Percentiles rank a stretch among this genome's conserved stretches.
Conservation (phyloP, 495 filamentous ascomycete genomes). For the Penicillium odoratum region DNA sequence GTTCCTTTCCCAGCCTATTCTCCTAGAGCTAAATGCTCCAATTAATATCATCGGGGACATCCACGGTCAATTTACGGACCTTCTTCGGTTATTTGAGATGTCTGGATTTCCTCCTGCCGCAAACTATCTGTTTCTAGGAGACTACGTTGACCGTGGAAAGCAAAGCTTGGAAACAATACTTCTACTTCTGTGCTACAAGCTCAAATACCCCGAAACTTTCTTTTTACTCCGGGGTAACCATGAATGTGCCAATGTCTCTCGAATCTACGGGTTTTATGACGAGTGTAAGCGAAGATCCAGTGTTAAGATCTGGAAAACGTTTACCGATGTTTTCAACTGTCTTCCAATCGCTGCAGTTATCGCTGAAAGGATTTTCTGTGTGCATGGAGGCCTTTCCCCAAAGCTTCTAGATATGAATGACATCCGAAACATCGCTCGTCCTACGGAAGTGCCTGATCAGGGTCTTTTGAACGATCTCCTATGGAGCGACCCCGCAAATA, state of each 20-base stretch:
- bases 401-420: slow-evolving; percentile 95
- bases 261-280: slow-evolving; percentile 99
- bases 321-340: slow-evolving; percentile 96
- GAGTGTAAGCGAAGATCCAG: slow-evolving; percentile 98
- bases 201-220: slow-evolving; percentile 98
- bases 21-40: slow-evolving; percentile 87
- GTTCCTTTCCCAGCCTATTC: slow-evolving; percentile 86
- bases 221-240: slow-evolving; percentile 97
- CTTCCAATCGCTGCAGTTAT: slow-evolving; percentile 96
- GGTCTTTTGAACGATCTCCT: slow-evolving; percentile 93
- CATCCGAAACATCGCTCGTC: slow-evolving; percentile 90
- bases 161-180: slow-evolving; percentile 97
- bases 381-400: slow-evolving; percentile 94
- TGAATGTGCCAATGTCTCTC: slow-evolving; percentile 98
- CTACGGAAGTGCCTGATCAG: slow-evolving; percentile 97
- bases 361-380: slow-evolving; percentile 98
- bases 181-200: slow-evolving; percentile 94
- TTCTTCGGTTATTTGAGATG: slow-evolving; percentile 99
- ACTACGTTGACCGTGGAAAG: slow-evolving; percentile 98
- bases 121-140: slow-evolving; percentile 95
- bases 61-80: slow-evolving; percentile 95
- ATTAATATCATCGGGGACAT: slow-evolving; percentile 99
- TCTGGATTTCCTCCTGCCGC: slow-evolving; percentile 92
- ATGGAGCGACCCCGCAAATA: slow-evolving; percentile 97
- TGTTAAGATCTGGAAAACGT: slow-evolving; percentile 98